A percentile compares a stretch with the other conserved stretches of the same genome.
phyloP scores from a whole-genome alignment of 208 protist genomes.

The Leishmania aethiopica region DNA sequence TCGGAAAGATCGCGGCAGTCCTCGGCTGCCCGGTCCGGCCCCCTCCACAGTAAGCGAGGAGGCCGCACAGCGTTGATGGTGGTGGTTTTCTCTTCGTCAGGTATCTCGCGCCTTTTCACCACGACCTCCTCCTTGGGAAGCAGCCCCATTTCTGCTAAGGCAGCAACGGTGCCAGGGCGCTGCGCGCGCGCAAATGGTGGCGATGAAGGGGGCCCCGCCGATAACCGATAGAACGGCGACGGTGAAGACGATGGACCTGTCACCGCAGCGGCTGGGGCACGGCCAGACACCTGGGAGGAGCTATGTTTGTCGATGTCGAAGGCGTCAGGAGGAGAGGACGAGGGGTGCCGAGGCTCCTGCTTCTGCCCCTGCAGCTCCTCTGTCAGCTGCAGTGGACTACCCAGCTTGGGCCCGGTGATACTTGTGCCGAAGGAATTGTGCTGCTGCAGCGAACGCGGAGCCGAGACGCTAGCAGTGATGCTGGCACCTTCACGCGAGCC shows the following conservation, averaged over 20 bases:
- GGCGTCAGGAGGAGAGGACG: background rate
- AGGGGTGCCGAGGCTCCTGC: background rate
- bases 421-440: background rate
- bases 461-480: background rate
- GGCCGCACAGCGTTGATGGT: too few species aligned
- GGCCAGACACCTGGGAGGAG: background rate
- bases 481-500: background rate
- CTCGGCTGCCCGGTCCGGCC: too few species aligned
- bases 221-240: background rate
- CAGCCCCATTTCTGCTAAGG: background rate
- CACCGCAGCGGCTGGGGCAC: background rate
- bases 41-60: background rate
- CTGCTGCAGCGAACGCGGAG: background rate
- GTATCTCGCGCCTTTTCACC: background rate
- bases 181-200: background rate
- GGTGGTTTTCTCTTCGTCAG: background rate
- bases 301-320: background rate
- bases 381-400: background rate
- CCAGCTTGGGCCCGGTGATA: background rate
- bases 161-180: slow-evolving; percentile 2
- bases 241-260: background rate
- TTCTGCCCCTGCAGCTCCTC: background rate
- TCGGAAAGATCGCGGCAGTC: background rate
- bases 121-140: background rate
- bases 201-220: background rate